A percentile compares a stretch with the other conserved stretches of the same genome.
Conservation (phyloP, 2,329 filamentous ascomycete species). For the Apiospora arundinis region DNA sequence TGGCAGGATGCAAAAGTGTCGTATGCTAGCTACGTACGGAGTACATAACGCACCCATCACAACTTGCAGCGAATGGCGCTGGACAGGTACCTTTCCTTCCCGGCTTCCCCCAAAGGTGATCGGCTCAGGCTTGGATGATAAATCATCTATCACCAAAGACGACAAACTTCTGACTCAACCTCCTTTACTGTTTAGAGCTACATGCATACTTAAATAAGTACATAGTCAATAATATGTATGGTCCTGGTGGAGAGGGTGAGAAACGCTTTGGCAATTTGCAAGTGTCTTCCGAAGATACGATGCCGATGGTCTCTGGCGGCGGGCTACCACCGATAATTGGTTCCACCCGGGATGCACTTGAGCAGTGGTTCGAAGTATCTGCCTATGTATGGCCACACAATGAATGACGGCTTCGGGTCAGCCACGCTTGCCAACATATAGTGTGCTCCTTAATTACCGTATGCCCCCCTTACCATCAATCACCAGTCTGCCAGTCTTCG, state of each 20-base stretch:
- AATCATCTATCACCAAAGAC: neutral
- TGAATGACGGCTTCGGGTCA: neutral
- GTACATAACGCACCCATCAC: neutral
- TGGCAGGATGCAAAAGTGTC: neutral
- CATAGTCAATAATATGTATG: constrained; percentile 10
- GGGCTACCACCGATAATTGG: neutral
- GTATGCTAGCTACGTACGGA: neutral
- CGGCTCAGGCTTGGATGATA: neutral
- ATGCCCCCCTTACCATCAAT: neutral
- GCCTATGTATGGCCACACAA: neutral
- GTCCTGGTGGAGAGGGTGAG: neutral
- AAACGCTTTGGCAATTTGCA: neutral
- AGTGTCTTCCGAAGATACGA: neutral
- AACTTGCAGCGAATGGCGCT: neutral
- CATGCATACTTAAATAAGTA: too few species aligned
- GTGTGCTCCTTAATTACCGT: neutral
- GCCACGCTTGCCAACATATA: constrained; percentile 2
- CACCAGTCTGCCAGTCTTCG: neutral
- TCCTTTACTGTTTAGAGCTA: neutral
- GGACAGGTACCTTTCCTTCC: neutral
- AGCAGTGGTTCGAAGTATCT: neutral
- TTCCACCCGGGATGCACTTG: neutral
- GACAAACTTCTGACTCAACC: neutral
- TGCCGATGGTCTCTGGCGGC: neutral
- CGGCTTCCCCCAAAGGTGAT: neutral